These are phyloP conservation scores for Pestalotiopsis sp. DNA, from an alignment of 2,329 filamentous ascomycete genomes.

Conservation along the genomic window DNA sequence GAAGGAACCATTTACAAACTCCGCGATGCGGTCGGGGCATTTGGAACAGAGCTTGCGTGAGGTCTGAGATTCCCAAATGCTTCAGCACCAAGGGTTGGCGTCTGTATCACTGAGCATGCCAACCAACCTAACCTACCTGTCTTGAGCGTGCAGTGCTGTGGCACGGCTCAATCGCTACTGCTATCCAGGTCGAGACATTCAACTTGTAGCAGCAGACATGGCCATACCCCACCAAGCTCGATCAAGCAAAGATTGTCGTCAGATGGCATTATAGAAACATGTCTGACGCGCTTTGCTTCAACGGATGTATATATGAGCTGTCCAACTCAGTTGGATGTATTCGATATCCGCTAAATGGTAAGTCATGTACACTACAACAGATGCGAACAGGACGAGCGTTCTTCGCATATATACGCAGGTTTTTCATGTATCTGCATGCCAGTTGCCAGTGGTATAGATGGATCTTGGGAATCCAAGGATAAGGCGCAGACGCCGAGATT, in stretches of 20 bases:
- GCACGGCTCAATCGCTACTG: too few relatives aligned
- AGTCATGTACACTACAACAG: neutral
- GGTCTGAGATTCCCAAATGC: slow-evolving; percentile 3
- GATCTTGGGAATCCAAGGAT: too few relatives aligned
- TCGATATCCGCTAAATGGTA: neutral
- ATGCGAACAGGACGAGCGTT: neutral
- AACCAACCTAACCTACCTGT: too few relatives aligned
- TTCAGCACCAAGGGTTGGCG: neutral
- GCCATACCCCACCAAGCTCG: too few relatives aligned
- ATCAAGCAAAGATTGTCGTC: too few relatives aligned
- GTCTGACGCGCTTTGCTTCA: neutral
- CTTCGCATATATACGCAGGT: too few relatives aligned
- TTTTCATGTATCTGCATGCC: too few relatives aligned
- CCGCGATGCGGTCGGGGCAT: slow-evolving; percentile 29
- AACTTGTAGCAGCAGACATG: too few relatives aligned
- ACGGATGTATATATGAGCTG: neutral
- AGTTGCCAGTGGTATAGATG: too few relatives aligned
- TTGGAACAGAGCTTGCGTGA: slow-evolving; percentile 18
- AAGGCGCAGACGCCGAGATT: too few relatives aligned
- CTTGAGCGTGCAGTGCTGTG: too few relatives aligned
- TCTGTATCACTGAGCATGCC: neutral
- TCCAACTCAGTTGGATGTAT: neutral
- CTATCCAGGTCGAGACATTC: too few relatives aligned
- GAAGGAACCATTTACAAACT: slow-evolving; percentile 43
- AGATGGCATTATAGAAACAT: neutral